Evolutionary conservation across 345 rosid genomes (phyloP), one percentile per base, ranked within the genome.

Genomic region (Citrus reticulata): DNA sequence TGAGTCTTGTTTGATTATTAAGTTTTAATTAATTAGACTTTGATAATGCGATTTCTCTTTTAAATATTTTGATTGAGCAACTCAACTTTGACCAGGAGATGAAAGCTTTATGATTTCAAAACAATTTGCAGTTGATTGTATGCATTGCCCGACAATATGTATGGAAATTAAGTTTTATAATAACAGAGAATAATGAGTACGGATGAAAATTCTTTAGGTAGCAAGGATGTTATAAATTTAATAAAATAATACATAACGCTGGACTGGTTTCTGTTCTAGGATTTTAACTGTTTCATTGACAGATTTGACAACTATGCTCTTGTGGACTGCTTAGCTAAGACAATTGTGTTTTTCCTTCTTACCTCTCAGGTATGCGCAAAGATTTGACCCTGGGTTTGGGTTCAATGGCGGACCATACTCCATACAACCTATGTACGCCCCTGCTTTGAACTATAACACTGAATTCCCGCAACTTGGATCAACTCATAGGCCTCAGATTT

Each of bases 331-430:
- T 64, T 75, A 49, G 19, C 51, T 32, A 27, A 27, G 51, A 49
- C 57, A 27, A n/a, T 30, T 68, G 74, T 40, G 67, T 24, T 80
- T 14, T 64, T 79, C 58, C 74, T 76, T 72, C 13, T 13, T 14
- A 5, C 24, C 49, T 34, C 32, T 65, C 83, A 92, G 97, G 90
- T 93, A 91, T 73, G 65, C 85, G 85, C 95, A 90, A 84, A 86
- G 97, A 81, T 93, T 91, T 88, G 97, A 93, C 78, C 93, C 97
- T 37, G 95, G 95, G 59, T 93, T 93, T 77, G 92, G 93, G 60
- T 93, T 89, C 85, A 88, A 61, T 78, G 85, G 85, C 25, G 92
- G 91, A 72, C 87, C 90, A 19, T 93, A 87, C 80, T 51, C 92
- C 34, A 78, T 93, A 63, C 95, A 88, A 81, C 95, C 95, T 61